A percentile compares a stretch with the other conserved stretches of the same genome.
Conservation (phyloP, 2,329 filamentous ascomycete species). For the Coccinonectria pachysandricola region DNA sequence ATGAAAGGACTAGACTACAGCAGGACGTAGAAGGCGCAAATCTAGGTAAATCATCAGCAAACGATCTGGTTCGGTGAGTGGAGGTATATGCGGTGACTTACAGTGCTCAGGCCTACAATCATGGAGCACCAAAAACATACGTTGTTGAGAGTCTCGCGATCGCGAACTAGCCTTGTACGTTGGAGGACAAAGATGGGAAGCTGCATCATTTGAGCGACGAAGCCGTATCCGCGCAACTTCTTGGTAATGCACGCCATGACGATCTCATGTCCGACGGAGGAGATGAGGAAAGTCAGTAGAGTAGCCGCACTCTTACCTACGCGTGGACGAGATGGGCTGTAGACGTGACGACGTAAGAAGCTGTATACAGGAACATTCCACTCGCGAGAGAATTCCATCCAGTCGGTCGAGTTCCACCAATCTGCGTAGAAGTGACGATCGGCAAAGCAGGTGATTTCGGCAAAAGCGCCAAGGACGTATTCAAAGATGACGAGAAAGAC, state of each 20-base stretch:
- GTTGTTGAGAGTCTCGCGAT: constrained; percentile 72
- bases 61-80: neutral
- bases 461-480: constrained; percentile 88
- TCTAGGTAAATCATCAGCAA: constrained; percentile 24
- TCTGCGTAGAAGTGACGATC: constrained; percentile 87
- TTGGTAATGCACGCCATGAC: constrained; percentile 98
- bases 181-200: constrained; percentile 91
- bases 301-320: constrained; percentile 72
- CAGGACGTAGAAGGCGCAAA: constrained; percentile 44
- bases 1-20: no score
- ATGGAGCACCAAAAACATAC: constrained; percentile 87
- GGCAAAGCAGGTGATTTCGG: constrained; percentile 86
- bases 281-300: constrained; percentile 83
- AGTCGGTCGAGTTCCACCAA: constrained; percentile 72
- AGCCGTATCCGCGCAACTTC: constrained; percentile 90
- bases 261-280: constrained; percentile 81
- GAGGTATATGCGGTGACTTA: constrained; percentile 33
- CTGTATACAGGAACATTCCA: constrained; percentile 98
- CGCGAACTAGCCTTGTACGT: constrained; percentile 64
- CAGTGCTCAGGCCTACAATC: constrained; percentile 75
- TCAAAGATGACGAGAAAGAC: constrained; percentile 99
- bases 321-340: constrained; percentile 67
- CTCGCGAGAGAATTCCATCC: constrained; percentile 91
- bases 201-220: constrained; percentile 92
- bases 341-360: constrained; percentile 91